Percentiles rank a stretch among this genome's conserved stretches.
These are phyloP conservation scores for Morella rubra DNA, from an alignment of 306 rosid species.

Conservation along the genomic window DNA sequence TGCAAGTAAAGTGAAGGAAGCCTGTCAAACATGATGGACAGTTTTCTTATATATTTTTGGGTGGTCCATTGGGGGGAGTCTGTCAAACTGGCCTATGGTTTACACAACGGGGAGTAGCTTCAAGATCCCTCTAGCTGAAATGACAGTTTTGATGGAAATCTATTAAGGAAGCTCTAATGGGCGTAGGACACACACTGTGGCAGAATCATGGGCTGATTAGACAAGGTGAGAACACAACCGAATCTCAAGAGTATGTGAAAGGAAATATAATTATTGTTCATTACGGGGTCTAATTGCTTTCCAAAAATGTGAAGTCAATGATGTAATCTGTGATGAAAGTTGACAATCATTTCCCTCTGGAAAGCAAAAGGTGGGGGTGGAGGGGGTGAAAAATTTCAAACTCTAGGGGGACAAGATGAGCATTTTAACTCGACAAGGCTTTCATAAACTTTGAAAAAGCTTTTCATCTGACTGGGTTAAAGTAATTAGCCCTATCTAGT, in stretches of 20 bases:
- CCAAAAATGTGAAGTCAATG: constrained; percentile 21
- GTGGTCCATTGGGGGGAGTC: too few relatives aligned
- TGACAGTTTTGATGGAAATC: not conserved
- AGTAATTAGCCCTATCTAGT: constrained; percentile 3
- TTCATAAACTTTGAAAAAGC: constrained; percentile 1
- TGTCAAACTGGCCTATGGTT: too few relatives aligned
- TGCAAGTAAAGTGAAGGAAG: too few relatives aligned
- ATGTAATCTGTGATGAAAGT: constrained; percentile 35
- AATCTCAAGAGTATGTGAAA: constrained; percentile 8
- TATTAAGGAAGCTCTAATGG: not conserved
- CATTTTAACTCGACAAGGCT: constrained; percentile 5
- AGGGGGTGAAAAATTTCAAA: constrained; percentile 12
- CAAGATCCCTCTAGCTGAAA: not conserved
- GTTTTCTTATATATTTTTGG: too few relatives aligned
- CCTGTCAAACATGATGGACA: too few relatives aligned
- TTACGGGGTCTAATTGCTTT: not conserved
- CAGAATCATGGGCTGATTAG: constrained; percentile 9
- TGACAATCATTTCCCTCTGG: constrained; percentile 26
- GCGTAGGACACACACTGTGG: not conserved
- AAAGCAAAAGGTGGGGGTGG: not conserved
- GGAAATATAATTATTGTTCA: not conserved
- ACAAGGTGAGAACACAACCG: constrained; percentile 12
- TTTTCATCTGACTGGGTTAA: constrained; percentile 13
- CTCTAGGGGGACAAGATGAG: constrained; percentile 7
- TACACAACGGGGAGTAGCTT: not conserved